phyloP scores from a whole-genome alignment of 257 asterid genomes.

The Hygrophila difformis region DNA sequence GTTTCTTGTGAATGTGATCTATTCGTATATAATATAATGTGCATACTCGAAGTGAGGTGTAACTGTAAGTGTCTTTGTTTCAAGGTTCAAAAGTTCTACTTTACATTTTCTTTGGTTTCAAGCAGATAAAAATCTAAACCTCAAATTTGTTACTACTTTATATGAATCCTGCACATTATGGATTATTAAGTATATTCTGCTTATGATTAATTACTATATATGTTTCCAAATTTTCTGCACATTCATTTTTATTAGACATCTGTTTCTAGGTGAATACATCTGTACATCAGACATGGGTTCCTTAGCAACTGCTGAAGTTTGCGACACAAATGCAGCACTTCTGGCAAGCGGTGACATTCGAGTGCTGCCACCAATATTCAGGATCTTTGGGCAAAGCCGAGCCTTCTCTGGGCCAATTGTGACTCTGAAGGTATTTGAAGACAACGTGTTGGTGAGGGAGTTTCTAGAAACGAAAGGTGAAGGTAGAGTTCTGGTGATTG shows the following conservation, averaged over 20 bases:
- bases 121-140: no score
- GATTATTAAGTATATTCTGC: background rate
- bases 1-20: no score
- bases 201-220: background rate
- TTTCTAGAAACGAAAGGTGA: constrained; percentile 61
- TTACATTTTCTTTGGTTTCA: no score
- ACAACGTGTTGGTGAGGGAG: constrained; percentile 56
- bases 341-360: constrained; percentile 37
- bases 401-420: constrained; percentile 34
- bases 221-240: background rate
- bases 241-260: background rate
- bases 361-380: constrained; percentile 34
- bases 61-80: no score
- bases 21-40: no score
- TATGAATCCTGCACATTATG: no score
- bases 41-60: no score
- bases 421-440: constrained; percentile 34
- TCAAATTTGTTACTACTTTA: no score
- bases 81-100: no score
- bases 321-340: constrained; percentile 32
- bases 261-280: no score
- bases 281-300: constrained; percentile 76
- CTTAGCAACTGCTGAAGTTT: constrained; percentile 45
- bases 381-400: constrained; percentile 34
- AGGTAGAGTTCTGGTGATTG: constrained; percentile 70